phyloP scores from a whole-genome alignment of 768 basidiomycete species.

The Suillus lakei region DNA sequence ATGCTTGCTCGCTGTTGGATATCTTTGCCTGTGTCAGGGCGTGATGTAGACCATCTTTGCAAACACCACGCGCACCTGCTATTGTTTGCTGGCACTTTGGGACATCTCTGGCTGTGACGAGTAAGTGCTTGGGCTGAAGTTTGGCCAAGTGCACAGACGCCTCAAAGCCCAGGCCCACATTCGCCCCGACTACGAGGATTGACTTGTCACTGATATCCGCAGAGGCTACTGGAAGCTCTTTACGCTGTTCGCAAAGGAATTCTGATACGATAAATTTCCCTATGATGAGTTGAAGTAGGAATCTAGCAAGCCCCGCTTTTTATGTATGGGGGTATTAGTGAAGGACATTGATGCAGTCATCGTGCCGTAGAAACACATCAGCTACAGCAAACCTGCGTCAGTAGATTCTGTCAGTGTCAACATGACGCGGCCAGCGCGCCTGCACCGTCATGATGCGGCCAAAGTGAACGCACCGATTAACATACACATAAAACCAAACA shows the following conservation, averaged over 20 bases:
- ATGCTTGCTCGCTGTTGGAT: constrained; percentile 22
- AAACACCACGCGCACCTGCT: constrained; percentile 17
- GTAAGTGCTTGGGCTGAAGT: constrained; percentile 35
- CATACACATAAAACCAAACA: too few species aligned
- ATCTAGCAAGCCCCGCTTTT: neutral
- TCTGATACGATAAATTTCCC: constrained; percentile 13
- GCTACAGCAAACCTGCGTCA: neutral
- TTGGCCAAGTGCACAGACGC: constrained; percentile 35
- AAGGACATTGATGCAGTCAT: neutral
- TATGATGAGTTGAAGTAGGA: constrained; percentile 14
- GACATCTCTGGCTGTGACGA: constrained; percentile 38
- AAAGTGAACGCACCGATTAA: too few species aligned
- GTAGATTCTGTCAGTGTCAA: too few species aligned
- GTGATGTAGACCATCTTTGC: neutral
- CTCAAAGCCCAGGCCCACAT: constrained; percentile 43
- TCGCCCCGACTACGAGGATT: constrained; percentile 54
- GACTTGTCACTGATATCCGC: constrained; percentile 50
- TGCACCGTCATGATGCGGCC: neutral
- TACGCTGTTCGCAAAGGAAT: constrained; percentile 31
- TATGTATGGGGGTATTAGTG: neutral
- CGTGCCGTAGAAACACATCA: neutral
- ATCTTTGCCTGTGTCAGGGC: constrained; percentile 13
- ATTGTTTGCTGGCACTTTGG: constrained; percentile 29
- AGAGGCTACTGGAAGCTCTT: constrained; percentile 12
- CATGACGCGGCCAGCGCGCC: too few species aligned